Evolutionary conservation across 2,329 filamentous ascomycete genomes (phyloP).

Genomic region (Thielaviopsis populi): DNA sequence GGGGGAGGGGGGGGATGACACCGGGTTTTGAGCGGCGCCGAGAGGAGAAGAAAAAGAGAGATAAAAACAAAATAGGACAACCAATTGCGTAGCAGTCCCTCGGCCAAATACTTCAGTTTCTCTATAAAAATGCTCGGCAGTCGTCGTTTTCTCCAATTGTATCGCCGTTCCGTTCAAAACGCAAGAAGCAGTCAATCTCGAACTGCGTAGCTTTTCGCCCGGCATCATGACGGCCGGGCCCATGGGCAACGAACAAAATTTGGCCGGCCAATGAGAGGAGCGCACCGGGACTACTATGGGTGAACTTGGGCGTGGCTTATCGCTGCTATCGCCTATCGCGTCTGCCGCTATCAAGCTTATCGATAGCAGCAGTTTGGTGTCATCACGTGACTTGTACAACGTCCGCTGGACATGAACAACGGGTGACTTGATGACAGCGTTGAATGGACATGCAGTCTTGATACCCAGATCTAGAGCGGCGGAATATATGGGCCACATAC

Average conservation of each 20-base stretch:
- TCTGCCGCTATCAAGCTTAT: not conserved
- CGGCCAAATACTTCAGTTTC: not conserved
- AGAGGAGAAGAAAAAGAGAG: not conserved
- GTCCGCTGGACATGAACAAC: no score
- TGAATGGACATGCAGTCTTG: no score
- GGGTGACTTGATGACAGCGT: no score
- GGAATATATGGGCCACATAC: no score
- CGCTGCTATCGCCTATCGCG: not conserved
- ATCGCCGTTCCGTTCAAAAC: not conserved
- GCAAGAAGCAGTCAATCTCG: not conserved
- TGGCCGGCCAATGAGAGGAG: slow-evolving; percentile 3
- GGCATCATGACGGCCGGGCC: not conserved
- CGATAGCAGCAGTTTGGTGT: not conserved
- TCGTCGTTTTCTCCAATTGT: not conserved
- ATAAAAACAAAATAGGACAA: not conserved
- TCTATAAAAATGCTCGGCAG: not conserved
- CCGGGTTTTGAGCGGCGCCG: not conserved
- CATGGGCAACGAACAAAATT: slow-evolving; percentile 1
- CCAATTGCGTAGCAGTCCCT: not conserved
- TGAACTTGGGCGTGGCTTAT: slow-evolving; percentile 1
- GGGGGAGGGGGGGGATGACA: no score
- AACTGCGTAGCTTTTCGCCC: not conserved
- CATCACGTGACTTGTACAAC: not conserved
- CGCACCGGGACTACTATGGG: slow-evolving; percentile 1
- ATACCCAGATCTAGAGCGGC: no score